These are phyloP conservation scores for Asterochloris sp. DNA, from an alignment of 139 green algal genomes.

Conservation along the genomic window DNA sequence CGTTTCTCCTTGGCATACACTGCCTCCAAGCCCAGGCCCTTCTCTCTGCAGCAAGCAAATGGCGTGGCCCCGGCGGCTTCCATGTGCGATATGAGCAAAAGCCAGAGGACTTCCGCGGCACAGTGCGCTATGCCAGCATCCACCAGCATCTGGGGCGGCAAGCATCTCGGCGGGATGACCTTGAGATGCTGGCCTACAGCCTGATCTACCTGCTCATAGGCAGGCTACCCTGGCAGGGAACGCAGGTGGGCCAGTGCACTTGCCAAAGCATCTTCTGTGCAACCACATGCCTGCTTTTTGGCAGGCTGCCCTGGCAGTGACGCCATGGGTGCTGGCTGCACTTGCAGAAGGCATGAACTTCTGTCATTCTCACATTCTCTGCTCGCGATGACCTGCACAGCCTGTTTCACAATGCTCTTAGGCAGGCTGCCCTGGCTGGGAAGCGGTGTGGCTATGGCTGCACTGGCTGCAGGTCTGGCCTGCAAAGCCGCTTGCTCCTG, in stretches of 20 bases:
- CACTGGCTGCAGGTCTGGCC: too few species aligned
- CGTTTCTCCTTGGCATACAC: neutral
- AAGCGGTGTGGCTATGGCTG: too few species aligned
- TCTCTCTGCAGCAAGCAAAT: conserved; percentile 67
- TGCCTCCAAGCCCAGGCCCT: neutral
- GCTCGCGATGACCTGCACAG: too few species aligned
- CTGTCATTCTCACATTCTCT: too few species aligned
- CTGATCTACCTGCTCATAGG: conserved; percentile 95
- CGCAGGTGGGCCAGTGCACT: conserved; percentile 51
- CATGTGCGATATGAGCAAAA: conserved; percentile 96
- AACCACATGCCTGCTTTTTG: too few species aligned
- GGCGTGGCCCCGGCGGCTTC: conserved; percentile 65
- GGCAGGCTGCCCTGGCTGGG: too few species aligned
- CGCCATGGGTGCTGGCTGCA: too few species aligned
- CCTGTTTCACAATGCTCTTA: too few species aligned
- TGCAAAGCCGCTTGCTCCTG: too few species aligned
- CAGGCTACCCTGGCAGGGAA: conserved; percentile 86
- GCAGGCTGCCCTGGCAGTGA: too few species aligned
- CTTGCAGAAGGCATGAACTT: too few species aligned
- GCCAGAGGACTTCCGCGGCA: conserved; percentile 94
- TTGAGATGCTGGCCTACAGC: conserved; percentile 97
- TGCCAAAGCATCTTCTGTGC: neutral
- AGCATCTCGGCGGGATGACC: conserved; percentile 85
- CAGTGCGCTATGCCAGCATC: conserved; percentile 93
- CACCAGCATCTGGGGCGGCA: conserved; percentile 94